Conservation (phyloP, 495 filamentous ascomycete genomes). For the Zalerion maritima region DNA sequence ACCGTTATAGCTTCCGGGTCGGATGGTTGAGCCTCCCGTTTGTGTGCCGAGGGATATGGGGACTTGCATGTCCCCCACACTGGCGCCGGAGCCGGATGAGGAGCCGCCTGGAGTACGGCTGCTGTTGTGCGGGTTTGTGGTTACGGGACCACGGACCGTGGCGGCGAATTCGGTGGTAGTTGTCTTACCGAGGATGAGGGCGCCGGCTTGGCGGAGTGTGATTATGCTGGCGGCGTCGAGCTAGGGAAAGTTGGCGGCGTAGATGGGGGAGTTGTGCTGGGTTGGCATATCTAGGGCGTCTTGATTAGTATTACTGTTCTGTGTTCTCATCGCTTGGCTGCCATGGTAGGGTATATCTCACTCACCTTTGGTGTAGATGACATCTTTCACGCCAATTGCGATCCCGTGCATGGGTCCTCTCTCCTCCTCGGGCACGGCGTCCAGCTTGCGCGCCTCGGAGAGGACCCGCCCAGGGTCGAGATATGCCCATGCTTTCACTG, state of each 20-base stretch:
- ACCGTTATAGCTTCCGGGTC: constrained; percentile 40
- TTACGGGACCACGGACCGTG: constrained; percentile 19
- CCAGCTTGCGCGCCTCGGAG: constrained; percentile 33
- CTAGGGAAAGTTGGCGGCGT: constrained; percentile 18
- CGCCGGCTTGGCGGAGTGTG: constrained; percentile 30
- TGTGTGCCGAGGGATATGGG: constrained; percentile 35
- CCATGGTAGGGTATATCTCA: neutral
- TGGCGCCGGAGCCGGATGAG: constrained; percentile 37
- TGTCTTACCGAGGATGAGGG: constrained; percentile 36
- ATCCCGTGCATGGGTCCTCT: constrained; percentile 40
- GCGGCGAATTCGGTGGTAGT: constrained; percentile 38
- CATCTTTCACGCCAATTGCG: constrained; percentile 41
- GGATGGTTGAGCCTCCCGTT: constrained; percentile 34
- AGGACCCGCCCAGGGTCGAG: constrained; percentile 33
- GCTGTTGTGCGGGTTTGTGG: constrained; percentile 32
- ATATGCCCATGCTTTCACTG: constrained; percentile 40
- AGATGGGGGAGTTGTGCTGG: constrained; percentile 33
- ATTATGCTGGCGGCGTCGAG: constrained; percentile 29
- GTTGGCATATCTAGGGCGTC: constrained; percentile 36
- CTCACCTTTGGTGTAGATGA: constrained; percentile 40
- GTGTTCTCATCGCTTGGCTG: neutral
- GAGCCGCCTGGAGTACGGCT: constrained; percentile 37
- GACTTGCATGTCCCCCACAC: constrained; percentile 35
- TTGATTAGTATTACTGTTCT: neutral
- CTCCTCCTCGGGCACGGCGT: constrained; percentile 26